Conservation (phyloP, 1,139 yeast species). For the Blastobotrys apis region DNA sequence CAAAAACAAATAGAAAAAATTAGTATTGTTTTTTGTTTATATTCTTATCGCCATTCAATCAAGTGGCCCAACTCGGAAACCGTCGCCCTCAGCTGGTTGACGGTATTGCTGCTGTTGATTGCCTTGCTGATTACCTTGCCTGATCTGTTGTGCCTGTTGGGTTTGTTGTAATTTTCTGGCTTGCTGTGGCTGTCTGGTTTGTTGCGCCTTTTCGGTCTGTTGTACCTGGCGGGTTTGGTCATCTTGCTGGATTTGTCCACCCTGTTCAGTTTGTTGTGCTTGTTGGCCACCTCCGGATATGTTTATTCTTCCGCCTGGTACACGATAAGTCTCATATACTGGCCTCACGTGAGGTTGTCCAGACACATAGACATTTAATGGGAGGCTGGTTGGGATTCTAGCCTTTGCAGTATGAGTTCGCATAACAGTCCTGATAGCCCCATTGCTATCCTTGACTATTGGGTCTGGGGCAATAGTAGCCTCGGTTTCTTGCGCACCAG, state of each 20-base stretch:
- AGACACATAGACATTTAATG: slow-evolving; percentile 3
- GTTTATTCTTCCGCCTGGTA: background rate
- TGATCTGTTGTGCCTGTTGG: slow-evolving; percentile 1
- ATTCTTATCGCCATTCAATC: background rate
- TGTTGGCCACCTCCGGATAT: background rate
- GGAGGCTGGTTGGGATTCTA: slow-evolving; percentile 6
- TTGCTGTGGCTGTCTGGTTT: background rate
- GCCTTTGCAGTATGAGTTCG: slow-evolving; percentile 1
- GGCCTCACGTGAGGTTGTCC: slow-evolving; percentile 6
- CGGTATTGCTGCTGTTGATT: too few relatives aligned
- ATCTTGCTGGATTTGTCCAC: background rate
- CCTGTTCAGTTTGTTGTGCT: background rate
- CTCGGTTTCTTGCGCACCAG: background rate
- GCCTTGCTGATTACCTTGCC: background rate
- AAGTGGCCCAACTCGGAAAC: background rate
- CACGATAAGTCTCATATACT: background rate
- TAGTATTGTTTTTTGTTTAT: background rate
- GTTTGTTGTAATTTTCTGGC: background rate
- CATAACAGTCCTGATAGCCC: too few relatives aligned
- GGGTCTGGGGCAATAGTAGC: too few relatives aligned
- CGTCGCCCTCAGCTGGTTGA: too few relatives aligned
- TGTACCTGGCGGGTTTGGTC: background rate
- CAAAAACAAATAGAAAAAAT: too few relatives aligned
- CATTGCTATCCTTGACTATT: too few relatives aligned
- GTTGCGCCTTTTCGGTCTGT: background rate